Percentiles rank a stretch among this genome's conserved stretches.
Evolutionary conservation across 2,329 filamentous ascomycete species (phyloP).

Genomic region (Colletotrichum abscissum): DNA sequence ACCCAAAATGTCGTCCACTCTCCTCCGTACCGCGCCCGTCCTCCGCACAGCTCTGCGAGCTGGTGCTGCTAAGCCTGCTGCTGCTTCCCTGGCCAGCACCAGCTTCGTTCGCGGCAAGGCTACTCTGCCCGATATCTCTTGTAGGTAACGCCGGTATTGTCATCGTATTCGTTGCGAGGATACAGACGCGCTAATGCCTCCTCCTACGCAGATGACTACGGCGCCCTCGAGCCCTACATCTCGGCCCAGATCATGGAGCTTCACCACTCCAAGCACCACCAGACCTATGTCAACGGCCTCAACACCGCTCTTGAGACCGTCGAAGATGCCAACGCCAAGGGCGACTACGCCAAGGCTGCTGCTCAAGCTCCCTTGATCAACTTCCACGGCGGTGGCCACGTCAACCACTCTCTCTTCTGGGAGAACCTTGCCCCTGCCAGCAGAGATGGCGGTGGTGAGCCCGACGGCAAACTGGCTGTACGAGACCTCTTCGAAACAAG

Average conservation of each 20-base stretch:
- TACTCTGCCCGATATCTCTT: slow-evolving; percentile 88
- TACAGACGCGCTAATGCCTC: not conserved
- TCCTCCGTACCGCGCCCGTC: slow-evolving; percentile 77
- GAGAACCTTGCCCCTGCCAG: slow-evolving; percentile 78
- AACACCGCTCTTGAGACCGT: slow-evolving; percentile 83
- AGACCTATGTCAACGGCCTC: slow-evolving; percentile 91
- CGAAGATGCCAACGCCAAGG: slow-evolving; percentile 71
- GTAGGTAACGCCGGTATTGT: slow-evolving; percentile 48
- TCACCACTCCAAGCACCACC: slow-evolving; percentile 94
- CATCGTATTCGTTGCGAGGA: not conserved
- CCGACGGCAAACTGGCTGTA: slow-evolving; percentile 70
- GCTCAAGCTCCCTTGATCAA: slow-evolving; percentile 69
- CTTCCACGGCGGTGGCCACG: slow-evolving; percentile 87
- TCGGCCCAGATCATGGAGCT: slow-evolving; percentile 96
- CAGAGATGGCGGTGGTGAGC: slow-evolving; percentile 70
- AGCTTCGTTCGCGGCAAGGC: slow-evolving; percentile 89
- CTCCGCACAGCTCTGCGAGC: slow-evolving; percentile 78
- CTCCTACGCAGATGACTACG: slow-evolving; percentile 82
- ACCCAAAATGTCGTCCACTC: slow-evolving; percentile 76
- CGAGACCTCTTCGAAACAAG: slow-evolving; percentile 6
- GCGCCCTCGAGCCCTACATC: slow-evolving; percentile 86
- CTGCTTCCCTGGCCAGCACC: slow-evolving; percentile 75
- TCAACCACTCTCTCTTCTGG: slow-evolving; percentile 92
- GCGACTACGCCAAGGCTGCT: slow-evolving; percentile 64
- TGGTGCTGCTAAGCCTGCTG: slow-evolving; percentile 67